These are phyloP conservation scores for Apiotrichum laibachii DNA, from an alignment of 1,284 basidiomycete genomes.

Conservation along the genomic window DNA sequence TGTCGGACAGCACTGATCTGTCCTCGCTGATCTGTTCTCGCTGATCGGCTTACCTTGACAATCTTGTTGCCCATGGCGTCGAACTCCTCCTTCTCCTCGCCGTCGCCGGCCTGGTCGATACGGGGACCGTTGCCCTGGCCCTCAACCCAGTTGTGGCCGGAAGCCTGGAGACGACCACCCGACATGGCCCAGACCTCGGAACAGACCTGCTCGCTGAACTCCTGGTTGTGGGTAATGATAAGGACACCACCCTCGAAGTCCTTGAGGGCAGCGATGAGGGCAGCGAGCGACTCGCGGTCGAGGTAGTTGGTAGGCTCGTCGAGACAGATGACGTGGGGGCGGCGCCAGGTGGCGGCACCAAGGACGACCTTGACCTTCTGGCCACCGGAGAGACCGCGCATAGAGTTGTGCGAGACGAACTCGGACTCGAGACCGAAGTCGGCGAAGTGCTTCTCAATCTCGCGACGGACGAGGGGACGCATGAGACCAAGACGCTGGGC, in stretches of 20 bases:
- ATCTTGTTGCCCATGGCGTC: constrained; percentile 98
- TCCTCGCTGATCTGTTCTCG: no score
- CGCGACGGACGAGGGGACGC: constrained; percentile 91
- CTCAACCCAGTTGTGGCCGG: constrained; percentile 92
- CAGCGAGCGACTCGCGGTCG: constrained; percentile 95
- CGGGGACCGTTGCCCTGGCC: constrained; percentile 84
- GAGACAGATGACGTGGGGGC: constrained; percentile 94
- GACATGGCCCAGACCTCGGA: constrained; percentile 68
- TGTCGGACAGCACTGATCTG: no score
- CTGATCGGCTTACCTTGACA: no score
- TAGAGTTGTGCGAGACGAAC: constrained; percentile 86
- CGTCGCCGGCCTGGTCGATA: constrained; percentile 79
- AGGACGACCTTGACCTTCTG: constrained; percentile 95
- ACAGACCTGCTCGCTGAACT: constrained; percentile 95
- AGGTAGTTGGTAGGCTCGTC: constrained; percentile 96
- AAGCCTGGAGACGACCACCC: constrained; percentile 85
- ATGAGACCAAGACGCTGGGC: constrained; percentile 94
- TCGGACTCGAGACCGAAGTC: constrained; percentile 88
- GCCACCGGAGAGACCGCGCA: constrained; percentile 97
- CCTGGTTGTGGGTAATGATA: constrained; percentile 93
- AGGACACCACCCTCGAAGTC: constrained; percentile 95
- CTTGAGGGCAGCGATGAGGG: constrained; percentile 93
- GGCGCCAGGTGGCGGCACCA: constrained; percentile 96
- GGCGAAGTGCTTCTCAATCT: constrained; percentile 96
- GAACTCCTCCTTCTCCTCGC: constrained; percentile 78